A percentile compares a stretch with the other conserved stretches of the same genome.
These are phyloP conservation scores for Gentiana straminea DNA, from an alignment of 257 asterid genomes.

Conservation along the genomic window DNA sequence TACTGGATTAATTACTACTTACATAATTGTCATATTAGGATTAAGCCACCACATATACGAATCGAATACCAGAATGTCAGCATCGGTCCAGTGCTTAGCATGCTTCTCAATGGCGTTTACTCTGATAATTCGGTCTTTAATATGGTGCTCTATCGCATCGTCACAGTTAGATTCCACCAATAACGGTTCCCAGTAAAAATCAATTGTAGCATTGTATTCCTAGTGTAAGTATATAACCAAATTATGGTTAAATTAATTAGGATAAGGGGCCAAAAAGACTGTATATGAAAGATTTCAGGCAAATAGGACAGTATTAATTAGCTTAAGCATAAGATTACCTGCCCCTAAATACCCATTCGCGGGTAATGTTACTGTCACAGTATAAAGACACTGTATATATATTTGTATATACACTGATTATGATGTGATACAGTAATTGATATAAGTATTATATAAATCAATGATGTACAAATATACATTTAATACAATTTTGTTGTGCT, in stretches of 20 bases:
- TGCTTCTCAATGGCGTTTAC: slow-evolving; percentile 36
- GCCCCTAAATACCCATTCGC: too few species aligned
- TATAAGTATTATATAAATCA: too few species aligned
- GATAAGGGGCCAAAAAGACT: too few species aligned
- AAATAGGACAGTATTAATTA: too few species aligned
- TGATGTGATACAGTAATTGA: too few species aligned
- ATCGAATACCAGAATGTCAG: slow-evolving; percentile 36
- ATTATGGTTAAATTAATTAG: background rate
- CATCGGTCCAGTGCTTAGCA: slow-evolving; percentile 39
- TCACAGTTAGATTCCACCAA: slow-evolving; percentile 42
- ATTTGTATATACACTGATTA: too few species aligned
- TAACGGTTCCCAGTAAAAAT: slow-evolving; percentile 43
- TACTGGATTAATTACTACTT: slow-evolving; percentile 6
- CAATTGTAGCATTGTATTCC: slow-evolving; percentile 40
- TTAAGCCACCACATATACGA: slow-evolving; percentile 40
- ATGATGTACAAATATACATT: too few species aligned
- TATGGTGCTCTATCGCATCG: slow-evolving; percentile 26
- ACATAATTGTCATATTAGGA: slow-evolving; percentile 31
- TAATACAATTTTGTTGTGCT: too few species aligned
- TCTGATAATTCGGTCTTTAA: slow-evolving; percentile 20
- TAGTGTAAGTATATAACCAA: background rate
- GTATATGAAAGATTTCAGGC: background rate
- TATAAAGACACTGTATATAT: too few species aligned
- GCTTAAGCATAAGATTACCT: too few species aligned
- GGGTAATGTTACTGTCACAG: too few species aligned